Evolutionary conservation across 1,139 yeast species (phyloP), one percentile per base, ranked within the genome.

Genomic region (Yamadazyma diddensiae): DNA sequence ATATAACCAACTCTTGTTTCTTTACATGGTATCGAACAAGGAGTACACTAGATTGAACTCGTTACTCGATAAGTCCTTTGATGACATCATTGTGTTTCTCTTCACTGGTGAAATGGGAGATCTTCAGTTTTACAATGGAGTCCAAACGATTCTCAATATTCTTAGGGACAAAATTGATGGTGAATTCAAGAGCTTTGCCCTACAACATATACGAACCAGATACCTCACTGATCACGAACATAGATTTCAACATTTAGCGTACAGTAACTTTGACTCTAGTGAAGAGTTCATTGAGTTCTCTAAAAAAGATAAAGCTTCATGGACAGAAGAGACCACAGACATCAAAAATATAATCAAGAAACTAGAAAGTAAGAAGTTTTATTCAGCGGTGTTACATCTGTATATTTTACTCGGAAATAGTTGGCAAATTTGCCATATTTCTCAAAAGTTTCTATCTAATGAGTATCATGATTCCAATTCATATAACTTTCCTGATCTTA

Each of bases 401-500:
- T 37, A 45, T 15, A 29, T 39, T 1, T 22, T 41, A 9, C 34
- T 43, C 10, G 29, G 42, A 29, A 19, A 38, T 24, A 31, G 41
- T 14, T 45, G 46, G 23, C 35, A 45, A 18, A 42, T 57, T 18
- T 46, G 52, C 37, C 32, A 31, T 11, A 8, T 44, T 14, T 24
- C 41, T 2, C 20, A 34, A 5, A 39, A 37, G 15, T 33, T 51
- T 19, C 24, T 48, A 16, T 34, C 31, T 5, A 33, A 34, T 4
- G 42, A 37, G 11, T 24, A 32, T 11, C 25, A 31, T 5, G 40
- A 36, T 14, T 9, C 15, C 5, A n/a, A 15, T 15, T 21, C 31
- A 0, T 28, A 37, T 20, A 31, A 46, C 7, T 38, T 45, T 9
- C 35, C 43, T 4, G 46, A 42, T 3, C 22, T 44, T 8, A 34